Conservation (phyloP, 2,329 filamentous ascomycete species). For the Pestalotiopsis sp. region DNA sequence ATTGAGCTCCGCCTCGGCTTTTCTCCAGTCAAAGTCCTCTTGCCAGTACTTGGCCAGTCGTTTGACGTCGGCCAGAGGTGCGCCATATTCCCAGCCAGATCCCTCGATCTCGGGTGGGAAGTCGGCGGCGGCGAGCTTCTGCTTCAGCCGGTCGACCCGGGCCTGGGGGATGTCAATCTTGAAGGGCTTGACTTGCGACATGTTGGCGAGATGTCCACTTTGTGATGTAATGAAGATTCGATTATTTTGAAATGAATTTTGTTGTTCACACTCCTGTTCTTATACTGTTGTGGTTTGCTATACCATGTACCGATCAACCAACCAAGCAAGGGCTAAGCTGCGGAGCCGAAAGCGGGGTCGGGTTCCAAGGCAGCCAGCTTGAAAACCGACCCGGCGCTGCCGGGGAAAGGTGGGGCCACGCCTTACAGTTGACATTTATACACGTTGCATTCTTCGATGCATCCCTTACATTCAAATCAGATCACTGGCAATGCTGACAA, state of each 20-base stretch:
- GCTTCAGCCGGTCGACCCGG: conserved; percentile 54
- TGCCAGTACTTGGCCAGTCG: conserved; percentile 61
- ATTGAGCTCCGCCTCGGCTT: conserved; percentile 62
- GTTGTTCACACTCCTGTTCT: background rate
- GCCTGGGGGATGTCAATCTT: conserved; percentile 54
- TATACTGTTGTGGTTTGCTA: background rate
- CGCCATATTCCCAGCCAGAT: conserved; percentile 59
- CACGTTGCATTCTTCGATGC: background rate
- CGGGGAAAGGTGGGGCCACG: background rate
- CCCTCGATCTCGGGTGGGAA: conserved; percentile 60
- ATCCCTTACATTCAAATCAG: background rate
- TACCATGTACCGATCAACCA: background rate
- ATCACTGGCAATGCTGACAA: background rate
- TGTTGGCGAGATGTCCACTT: background rate
- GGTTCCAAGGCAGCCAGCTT: background rate
- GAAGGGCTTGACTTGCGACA: conserved; percentile 38
- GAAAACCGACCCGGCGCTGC: background rate
- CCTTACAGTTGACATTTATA: background rate
- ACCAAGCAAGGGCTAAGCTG: background rate
- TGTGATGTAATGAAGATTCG: background rate
- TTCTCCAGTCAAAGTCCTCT: conserved; percentile 62
- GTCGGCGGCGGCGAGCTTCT: conserved; percentile 54
- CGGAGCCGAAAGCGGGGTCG: background rate
- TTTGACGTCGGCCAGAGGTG: conserved; percentile 62
- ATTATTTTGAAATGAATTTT: background rate